phyloP scores from a whole-genome alignment of 805 yeast genomes.

The Tetrapisispora nanseiensis region DNA sequence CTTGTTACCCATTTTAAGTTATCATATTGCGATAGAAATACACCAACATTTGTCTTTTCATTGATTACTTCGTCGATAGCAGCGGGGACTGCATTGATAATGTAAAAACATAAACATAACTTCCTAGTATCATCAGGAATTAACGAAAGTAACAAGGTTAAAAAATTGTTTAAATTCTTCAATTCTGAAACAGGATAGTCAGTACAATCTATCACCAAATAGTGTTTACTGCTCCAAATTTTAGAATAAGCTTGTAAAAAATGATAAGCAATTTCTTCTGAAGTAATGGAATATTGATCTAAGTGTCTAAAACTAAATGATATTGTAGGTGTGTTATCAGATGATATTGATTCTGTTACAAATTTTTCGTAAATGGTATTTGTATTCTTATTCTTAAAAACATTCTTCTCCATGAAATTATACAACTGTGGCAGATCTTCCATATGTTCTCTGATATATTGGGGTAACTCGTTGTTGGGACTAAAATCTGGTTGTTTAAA shows the following conservation, averaged over 20 bases:
- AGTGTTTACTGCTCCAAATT: conserved; percentile 61
- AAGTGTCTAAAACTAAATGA: background rate
- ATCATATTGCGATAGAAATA: conserved; percentile 10
- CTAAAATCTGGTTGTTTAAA: conserved; percentile 53
- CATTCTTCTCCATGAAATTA: conserved; percentile 65
- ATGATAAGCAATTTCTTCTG: conserved; percentile 46
- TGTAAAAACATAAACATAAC: conserved; percentile 47
- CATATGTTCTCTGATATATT: conserved; percentile 39
- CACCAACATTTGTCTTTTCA: background rate
- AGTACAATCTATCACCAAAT: conserved; percentile 60
- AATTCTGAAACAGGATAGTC: conserved; percentile 33
- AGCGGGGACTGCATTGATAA: conserved; percentile 32
- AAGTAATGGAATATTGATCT: conserved; percentile 41
- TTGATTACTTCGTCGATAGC: conserved; percentile 19
- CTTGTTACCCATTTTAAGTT: conserved; percentile 34
- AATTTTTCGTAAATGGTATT: conserved; percentile 31
- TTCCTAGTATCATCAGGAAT: conserved; percentile 42
- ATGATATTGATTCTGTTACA: conserved; percentile 54
- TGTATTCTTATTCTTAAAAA: conserved; percentile 39
- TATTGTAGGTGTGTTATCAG: conserved; percentile 65
- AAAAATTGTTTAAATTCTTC: conserved; percentile 15
- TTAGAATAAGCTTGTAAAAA: conserved; percentile 56
- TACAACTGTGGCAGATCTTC: conserved; percentile 44
- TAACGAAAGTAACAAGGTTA: conserved; percentile 31
- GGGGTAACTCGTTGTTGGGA: conserved; percentile 48